These are phyloP conservation scores for Candida insectalens DNA, from an alignment of 805 yeast species.

Conservation along the genomic window DNA sequence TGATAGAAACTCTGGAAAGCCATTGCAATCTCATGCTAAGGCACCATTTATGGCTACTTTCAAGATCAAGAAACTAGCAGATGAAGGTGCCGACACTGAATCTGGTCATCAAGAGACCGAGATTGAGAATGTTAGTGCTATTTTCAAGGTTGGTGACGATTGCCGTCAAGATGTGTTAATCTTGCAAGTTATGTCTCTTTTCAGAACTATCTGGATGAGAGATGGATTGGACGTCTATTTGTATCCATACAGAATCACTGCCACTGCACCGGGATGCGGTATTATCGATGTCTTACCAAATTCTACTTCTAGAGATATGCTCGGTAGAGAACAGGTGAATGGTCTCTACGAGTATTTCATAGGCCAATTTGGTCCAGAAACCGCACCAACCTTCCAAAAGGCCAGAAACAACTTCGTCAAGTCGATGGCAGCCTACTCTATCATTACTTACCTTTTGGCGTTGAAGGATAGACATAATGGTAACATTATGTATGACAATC, in stretches of 20 bases:
- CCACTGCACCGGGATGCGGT: constrained; percentile 99
- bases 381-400: constrained; percentile 76
- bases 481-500: constrained; percentile 90
- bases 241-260: constrained; percentile 91
- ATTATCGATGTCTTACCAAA: constrained; percentile 96
- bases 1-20: constrained; percentile 85
- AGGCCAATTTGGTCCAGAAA: constrained; percentile 92
- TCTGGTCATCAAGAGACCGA: constrained; percentile 27
- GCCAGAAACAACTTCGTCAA: constrained; percentile 91
- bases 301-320: constrained; percentile 93
- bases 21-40: constrained; percentile 95
- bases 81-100: not conserved
- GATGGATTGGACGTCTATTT: constrained; percentile 87
- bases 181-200: constrained; percentile 81
- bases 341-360: constrained; percentile 89
- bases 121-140: constrained; percentile 66
- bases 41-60: constrained; percentile 98
- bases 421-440: constrained; percentile 89
- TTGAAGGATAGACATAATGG: constrained; percentile 98
- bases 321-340: constrained; percentile 97
- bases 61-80: constrained; percentile 49
- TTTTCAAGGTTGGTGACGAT: constrained; percentile 98
- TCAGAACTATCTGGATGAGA: constrained; percentile 81
- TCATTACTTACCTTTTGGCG: constrained; percentile 82
- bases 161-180: constrained; percentile 97